Evolutionary conservation across 2,329 filamentous ascomycete species (phyloP), one percentile per base, ranked within the genome.

Genomic region (Talaromyces sp.): DNA sequence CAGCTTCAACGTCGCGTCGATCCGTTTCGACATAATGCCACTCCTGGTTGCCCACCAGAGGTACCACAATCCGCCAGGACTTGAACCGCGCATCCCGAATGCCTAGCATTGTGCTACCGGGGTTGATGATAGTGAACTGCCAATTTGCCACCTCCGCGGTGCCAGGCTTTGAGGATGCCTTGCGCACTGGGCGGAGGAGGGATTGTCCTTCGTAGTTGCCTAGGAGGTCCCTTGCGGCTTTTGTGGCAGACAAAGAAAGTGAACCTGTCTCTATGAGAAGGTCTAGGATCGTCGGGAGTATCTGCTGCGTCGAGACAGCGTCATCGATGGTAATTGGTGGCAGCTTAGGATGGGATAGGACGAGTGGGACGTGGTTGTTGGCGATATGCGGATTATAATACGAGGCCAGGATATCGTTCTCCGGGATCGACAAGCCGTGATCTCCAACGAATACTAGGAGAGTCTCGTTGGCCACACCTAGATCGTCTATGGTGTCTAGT

Each of bases 71-170:
- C 1, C 74, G 72, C 63, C 69, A 74, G 16, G 67, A 65, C 0
- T 72, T 73, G 11, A 66, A 65, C 3, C 71, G 72, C 7, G 73
- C 74, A 3, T 73, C 75, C 1, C 74, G 74, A 22, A 76, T 64
- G 0, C 72, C 70, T 3, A 76, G 68, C 73, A 73, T 73, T 0
- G 73, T 70, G 1, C 73, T 72, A n/a, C 74, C 74, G 0, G 74
- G 74, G 66, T 76, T 76, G 72, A 76, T 74, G 31, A 73, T 73
- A 14, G 72, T 75, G 67, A 76, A 75, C 45, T 76, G 74, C 74
- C 74, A 76, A 45, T 62, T 13, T 3, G 35, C 49, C 22, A 62
- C 37, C 60, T 73, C 65, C 22, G 5, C 19, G 45, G 62, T 68
- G 14, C 67, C 68, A 22, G 73, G 65, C n/a, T 66, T 31, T 35